These are phyloP conservation scores for Tolypocladium paradoxum DNA, from an alignment of 2,329 filamentous ascomycete species.

Conservation along the genomic window DNA sequence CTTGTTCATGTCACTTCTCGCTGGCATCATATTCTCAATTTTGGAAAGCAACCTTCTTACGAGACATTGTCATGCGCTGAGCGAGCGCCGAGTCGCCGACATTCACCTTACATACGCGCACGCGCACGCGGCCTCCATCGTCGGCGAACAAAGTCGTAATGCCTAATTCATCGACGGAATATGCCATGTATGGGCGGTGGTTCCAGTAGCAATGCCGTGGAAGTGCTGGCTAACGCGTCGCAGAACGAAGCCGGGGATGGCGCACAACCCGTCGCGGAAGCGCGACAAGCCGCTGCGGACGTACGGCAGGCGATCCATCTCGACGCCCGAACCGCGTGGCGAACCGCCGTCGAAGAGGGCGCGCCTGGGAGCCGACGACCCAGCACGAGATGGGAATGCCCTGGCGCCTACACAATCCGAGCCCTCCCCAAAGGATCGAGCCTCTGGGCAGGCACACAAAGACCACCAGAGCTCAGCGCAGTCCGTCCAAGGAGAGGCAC, in stretches of 20 bases:
- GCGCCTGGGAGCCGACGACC: constrained; percentile 1
- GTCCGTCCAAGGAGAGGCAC: not conserved
- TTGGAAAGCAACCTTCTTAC: not conserved
- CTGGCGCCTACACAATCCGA: not conserved
- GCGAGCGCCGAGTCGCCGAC: not conserved
- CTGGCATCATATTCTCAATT: not conserved
- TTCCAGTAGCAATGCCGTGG: not conserved
- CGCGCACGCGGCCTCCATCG: not conserved
- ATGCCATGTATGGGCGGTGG: constrained; percentile 14
- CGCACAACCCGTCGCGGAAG: constrained; percentile 11
- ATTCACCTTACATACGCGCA: not conserved
- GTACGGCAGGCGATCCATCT: constrained; percentile 24
- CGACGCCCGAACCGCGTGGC: constrained; percentile 12
- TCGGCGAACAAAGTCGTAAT: not conserved
- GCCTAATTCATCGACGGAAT: constrained; percentile 15
- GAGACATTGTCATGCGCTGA: not conserved
- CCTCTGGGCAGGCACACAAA: not conserved
- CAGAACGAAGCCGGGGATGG: constrained; percentile 21
- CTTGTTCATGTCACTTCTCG: not conserved
- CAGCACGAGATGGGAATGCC: accelerated
- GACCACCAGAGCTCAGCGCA: not conserved
- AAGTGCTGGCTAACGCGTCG: constrained; percentile 1
- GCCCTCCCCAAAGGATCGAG: not conserved
- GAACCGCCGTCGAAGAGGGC: constrained; percentile 18
- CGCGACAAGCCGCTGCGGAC: constrained; percentile 26